Evolutionary conservation across 2,329 filamentous ascomycete species (phyloP), one percentile per base, ranked within the genome.

Genomic region (Bisporella sp.): DNA sequence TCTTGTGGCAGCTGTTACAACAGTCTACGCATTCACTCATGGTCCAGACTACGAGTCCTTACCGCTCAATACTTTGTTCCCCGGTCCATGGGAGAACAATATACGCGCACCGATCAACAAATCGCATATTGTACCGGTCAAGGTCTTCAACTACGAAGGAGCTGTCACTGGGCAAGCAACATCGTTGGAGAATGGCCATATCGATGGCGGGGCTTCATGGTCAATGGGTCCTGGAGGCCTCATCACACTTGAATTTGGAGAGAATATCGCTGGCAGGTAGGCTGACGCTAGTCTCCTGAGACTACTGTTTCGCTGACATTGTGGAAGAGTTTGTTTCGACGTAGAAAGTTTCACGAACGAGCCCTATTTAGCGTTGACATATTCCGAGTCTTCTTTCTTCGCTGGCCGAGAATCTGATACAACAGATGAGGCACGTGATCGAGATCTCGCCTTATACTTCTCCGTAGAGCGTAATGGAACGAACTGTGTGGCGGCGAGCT

Each of bases 191-290:
- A 50, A 54, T 52, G 58, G 50, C 2, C 47, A 47, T 9, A n/a
- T 31, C 12, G 39, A 49, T 4, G 37, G 41, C 29, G 53, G 49
- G 4, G 44, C 53, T 28, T 47, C 45, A 2, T 59, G 53, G 49
- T 50, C 41, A 32, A 53, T 63, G 28, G 49, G 55, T 32, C 49
- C 62, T 66, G 51, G 68, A 21, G 67, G 66, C 11, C 55, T 66
- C 41, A 54, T 71, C 49, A 71, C 66, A 5, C 63, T 69, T 43
- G 68, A 69, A 48, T 72, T 72, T 51, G 61, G 54, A 4, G 65
- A 72, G 59, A 71, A 72, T 48, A 69, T 70, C 52, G 64, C 62
- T 42, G 69, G 70, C 45, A 61, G 67, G 69, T 71, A 58, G 46
- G 63, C 54, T 30, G 39, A 4, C 21, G 43, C 5, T 47, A 29